These are phyloP conservation scores for Fusarium nygamai DNA, from an alignment of 2,329 filamentous ascomycete genomes.

Conservation along the genomic window DNA sequence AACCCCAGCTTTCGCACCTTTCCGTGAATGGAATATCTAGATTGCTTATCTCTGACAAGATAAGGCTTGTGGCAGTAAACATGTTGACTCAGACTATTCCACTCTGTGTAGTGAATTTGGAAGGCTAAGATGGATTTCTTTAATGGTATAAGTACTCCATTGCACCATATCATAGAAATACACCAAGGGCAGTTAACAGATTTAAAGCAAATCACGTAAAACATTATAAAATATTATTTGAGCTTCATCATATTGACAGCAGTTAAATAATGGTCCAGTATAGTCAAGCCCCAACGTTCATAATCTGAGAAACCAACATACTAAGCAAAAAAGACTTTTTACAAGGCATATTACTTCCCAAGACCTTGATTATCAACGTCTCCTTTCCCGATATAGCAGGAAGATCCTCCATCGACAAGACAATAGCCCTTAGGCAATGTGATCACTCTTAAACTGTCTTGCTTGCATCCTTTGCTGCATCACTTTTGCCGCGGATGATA, in stretches of 20 bases:
- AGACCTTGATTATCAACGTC: no score
- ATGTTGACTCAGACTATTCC: background rate
- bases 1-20: background rate
- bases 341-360: background rate
- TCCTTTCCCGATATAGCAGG: background rate
- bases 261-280: background rate
- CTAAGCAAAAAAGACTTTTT: no score
- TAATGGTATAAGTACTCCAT: background rate
- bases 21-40: no score
- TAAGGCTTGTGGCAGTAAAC: background rate
- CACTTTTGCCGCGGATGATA: conserved; percentile 45
- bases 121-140: no score
- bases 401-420: no score
- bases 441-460: conserved; percentile 1
- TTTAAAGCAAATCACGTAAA: background rate
- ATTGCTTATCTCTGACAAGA: background rate
- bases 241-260: background rate
- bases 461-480: background rate
- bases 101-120: background rate
- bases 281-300: background rate
- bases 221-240: rapidly evolving
- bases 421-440: background rate
- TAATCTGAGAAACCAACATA: background rate
- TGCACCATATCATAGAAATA: background rate
- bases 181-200: background rate